Base-by-base conservation (phyloP, 2,329 filamentous ascomycete genomes). In the Pseudovirgaria hyperparasitica region DNA sequence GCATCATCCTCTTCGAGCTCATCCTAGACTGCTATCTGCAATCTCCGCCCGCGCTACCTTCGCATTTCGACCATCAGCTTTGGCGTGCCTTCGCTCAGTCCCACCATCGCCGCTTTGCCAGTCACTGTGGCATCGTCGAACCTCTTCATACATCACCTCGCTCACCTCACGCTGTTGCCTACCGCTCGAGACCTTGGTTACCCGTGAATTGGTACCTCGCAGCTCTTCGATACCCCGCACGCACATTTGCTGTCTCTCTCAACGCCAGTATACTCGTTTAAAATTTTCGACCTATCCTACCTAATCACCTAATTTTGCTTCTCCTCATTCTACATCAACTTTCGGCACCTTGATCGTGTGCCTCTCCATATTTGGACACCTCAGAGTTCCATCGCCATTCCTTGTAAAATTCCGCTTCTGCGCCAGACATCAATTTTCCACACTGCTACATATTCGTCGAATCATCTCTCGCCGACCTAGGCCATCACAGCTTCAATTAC, bases 381-480 rank as follows among this genome's bases (percentile, higher is more conserved):
- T 27, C 30, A 28, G 28, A 22, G 19, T 27, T 24, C 9, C 38
- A 27, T 16, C 16, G 16, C 24, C 35, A 34, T 34, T 30, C 31
- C 22, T 22, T 25, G 28, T 34, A 37, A 41, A 27, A 37, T 46
- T 40, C 36, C 39, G 46, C 37, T 19, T 16, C n/a, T 17, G 23
- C 31, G 21, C 30, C 32, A 33, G 38, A 31, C 23, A 27, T 34
- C 24, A 25, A 28, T 38, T 36, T 25, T 29, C 25, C 31, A 31
- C 31, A 26, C 29, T 26, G 31, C 37, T 35, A 34, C 28, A 32
- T 25, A 28, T 27, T 29, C 37, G 48, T 52, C 44, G 35, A 42
- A 47, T 48, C 44, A 41, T 28, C 42, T 46, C 47, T 46, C 40
- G 43, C 35, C 42, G 34, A 35, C 25, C 29, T 27, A 37, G 39